Evolutionary conservation across 106 monocot genomes (phyloP).

Genomic region (Apostasia shenzhenica): DNA sequence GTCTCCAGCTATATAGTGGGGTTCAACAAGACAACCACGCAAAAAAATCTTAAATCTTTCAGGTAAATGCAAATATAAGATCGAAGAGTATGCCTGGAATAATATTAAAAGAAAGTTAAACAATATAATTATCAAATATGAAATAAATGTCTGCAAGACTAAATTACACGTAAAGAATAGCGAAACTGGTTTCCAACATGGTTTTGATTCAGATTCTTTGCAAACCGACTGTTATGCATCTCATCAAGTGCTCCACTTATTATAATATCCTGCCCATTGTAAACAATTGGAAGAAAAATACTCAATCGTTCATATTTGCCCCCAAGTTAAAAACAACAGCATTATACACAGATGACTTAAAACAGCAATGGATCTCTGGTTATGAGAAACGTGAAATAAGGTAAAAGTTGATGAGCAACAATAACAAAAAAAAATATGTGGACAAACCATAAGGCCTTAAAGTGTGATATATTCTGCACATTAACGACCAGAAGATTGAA

Average conservation of each 20-base stretch:
- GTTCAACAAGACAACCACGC: conserved; percentile 47
- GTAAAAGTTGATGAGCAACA: no score
- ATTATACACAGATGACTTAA: no score
- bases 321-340: no score
- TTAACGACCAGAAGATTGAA: no score
- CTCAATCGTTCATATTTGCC: not conserved
- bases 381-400: no score
- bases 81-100: conserved; percentile 57
- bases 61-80: conserved; percentile 70
- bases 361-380: no score
- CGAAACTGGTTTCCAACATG: conserved; percentile 40
- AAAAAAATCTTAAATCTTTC: conserved; percentile 54
- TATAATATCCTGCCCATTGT: conserved; percentile 45
- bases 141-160: not conserved
- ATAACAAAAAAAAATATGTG: no score
- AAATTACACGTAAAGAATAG: conserved; percentile 58
- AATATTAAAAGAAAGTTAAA: not conserved
- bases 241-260: conserved; percentile 26
- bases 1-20: conserved; percentile 46
- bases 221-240: not conserved
- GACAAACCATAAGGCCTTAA: no score
- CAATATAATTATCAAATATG: not conserved
- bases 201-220: conserved; percentile 16
- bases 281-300: not conserved
- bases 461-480: no score